phyloP scores from a whole-genome alignment of 2,329 filamentous ascomycete genomes.

The Chaetomiaceae sp. region DNA sequence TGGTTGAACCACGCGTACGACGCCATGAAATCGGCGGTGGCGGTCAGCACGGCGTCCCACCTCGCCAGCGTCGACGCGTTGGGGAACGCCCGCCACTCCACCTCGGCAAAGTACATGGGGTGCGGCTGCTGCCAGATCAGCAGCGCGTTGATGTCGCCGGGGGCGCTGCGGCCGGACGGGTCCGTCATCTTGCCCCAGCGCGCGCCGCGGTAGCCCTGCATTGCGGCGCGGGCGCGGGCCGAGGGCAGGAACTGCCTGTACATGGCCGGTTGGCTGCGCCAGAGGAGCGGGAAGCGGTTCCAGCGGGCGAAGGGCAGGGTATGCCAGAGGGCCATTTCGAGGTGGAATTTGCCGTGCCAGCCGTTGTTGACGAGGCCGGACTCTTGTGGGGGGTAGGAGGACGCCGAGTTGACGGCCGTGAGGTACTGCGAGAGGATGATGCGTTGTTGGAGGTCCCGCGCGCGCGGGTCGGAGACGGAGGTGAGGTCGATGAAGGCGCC shows the following conservation, averaged over 20 bases:
- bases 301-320: conserved; percentile 47
- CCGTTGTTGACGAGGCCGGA: conserved; percentile 50
- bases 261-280: conserved; percentile 41
- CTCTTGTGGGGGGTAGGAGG: conserved; percentile 43
- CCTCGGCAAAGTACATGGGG: conserved; percentile 55
- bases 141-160: conserved; percentile 57
- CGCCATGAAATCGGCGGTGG: conserved; percentile 56
- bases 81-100: conserved; percentile 47
- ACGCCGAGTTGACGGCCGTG: conserved; percentile 48
- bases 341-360: conserved; percentile 54
- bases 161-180: conserved; percentile 50
- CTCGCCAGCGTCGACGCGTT: conserved; percentile 40
- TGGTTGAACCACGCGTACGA: conserved; percentile 53
- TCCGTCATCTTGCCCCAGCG: conserved; percentile 54
- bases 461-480: conserved; percentile 35
- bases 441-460: conserved; percentile 48
- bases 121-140: conserved; percentile 62
- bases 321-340: conserved; percentile 55
- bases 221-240: conserved; percentile 35
- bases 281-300: conserved; percentile 42
- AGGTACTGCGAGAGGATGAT: conserved; percentile 52
- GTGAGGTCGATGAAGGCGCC: conserved; percentile 51
- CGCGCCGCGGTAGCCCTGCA: conserved; percentile 42
- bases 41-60: conserved; percentile 51
- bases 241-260: conserved; percentile 45